These are phyloP conservation scores for Boletus semigastroideus DNA, from an alignment of 1,284 basidiomycete genomes.

Conservation along the genomic window DNA sequence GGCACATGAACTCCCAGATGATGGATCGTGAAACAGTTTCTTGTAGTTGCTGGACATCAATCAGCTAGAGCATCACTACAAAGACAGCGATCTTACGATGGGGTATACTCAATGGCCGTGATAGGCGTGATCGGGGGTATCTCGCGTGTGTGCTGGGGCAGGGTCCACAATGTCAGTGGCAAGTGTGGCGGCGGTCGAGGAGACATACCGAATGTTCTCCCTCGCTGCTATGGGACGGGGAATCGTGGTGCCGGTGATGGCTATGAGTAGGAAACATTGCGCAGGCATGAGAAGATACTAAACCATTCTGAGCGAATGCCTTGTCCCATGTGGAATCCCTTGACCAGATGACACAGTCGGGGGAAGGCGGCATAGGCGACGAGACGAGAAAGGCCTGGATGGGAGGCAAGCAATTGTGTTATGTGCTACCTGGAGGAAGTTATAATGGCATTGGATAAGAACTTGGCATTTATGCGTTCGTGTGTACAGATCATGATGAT, in stretches of 20 bases:
- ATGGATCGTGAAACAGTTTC: conserved; percentile 33
- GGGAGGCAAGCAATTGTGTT: conserved; percentile 24
- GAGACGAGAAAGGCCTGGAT: conserved; percentile 19
- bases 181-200: conserved; percentile 4
- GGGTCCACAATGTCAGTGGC: conserved; percentile 14
- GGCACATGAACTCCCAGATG: conserved; percentile 31
- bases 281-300: conserved; percentile 37
- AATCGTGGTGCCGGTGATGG: conserved; percentile 25
- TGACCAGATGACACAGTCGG: conserved; percentile 29
- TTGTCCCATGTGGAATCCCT: conserved; percentile 38
- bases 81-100: conserved; percentile 26
- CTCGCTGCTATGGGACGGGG: conserved; percentile 27
- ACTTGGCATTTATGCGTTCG: conserved; percentile 38
- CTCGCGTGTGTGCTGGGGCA: conserved; percentile 27
- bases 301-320: conserved; percentile 39
- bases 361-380: conserved; percentile 33
- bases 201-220: conserved; percentile 26
- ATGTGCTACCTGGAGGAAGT: conserved; percentile 26
- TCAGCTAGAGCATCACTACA: conserved; percentile 15
- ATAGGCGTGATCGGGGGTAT: conserved; percentile 38
- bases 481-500: conserved; percentile 37
- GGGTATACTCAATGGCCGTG: conserved; percentile 35
- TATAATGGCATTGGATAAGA: conserved; percentile 35
- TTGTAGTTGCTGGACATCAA: conserved; percentile 29
- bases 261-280: conserved; percentile 35